Evolutionary conservation across 78 protist genomes (phyloP).

Genomic region (slime mould (Dictyostelium discoideum)): dicty_2.7 NC_007088.5:4344001-4344500

Average conservation of each 20-base stretch:
- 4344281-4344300: slow-evolving; percentile 21
- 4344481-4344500: no score
- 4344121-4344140: slow-evolving; percentile 56
- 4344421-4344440: no score
- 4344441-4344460: no score
- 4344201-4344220: slow-evolving; percentile 50
- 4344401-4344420: no score
- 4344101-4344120: slow-evolving; percentile 35
- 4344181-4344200: slow-evolving; percentile 2
- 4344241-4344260: slow-evolving; percentile 68
- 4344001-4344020: no score
- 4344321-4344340: neutral
- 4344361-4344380: no score
- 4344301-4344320: slow-evolving; percentile 76
- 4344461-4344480: no score
- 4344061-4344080: slow-evolving; percentile 21
- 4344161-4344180: slow-evolving; percentile 41
- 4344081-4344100: slow-evolving; percentile 23
- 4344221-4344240: slow-evolving; percentile 41
- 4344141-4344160: slow-evolving; percentile 38
- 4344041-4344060: neutral
- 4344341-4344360: neutral
- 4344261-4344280: neutral
- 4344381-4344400: no score
- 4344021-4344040: no score